phyloP scores from a whole-genome alignment of 768 basidiomycete species.

The Boletus tylopilopsis region DNA sequence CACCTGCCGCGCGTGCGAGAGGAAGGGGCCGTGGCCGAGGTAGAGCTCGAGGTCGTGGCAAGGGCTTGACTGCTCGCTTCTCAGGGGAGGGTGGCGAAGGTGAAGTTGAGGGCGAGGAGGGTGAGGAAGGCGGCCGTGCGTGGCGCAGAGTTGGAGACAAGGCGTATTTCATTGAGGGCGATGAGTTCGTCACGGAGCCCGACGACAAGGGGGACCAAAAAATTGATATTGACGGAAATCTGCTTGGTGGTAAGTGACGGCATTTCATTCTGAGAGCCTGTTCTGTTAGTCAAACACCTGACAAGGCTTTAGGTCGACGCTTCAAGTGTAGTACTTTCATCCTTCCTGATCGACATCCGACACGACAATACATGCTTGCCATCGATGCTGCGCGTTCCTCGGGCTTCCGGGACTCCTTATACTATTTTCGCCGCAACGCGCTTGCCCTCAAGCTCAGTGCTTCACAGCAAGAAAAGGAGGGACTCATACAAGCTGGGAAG shows the following conservation, averaged over 20 bases:
- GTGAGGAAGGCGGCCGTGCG: constrained; percentile 51
- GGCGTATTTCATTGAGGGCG: constrained; percentile 76
- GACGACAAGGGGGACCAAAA: constrained; percentile 89
- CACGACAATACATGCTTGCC: constrained; percentile 88
- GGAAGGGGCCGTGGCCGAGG: constrained; percentile 39
- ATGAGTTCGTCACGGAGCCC: constrained; percentile 82
- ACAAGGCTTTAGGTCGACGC: constrained; percentile 55
- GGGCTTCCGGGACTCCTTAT: constrained; percentile 95
- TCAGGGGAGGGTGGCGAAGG: constrained; percentile 38
- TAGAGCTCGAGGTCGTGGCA: constrained; percentile 38
- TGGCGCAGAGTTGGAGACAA: constrained; percentile 72
- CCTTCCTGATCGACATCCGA: constrained; percentile 81
- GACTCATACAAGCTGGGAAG: constrained; percentile 83
- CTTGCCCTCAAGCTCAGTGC: constrained; percentile 90
- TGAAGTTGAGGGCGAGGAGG: constrained; percentile 38
- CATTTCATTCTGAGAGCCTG: neutral
- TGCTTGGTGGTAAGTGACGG: constrained; percentile 69
- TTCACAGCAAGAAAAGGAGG: constrained; percentile 87
- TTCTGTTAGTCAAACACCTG: neutral
- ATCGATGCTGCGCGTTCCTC: constrained; percentile 97
- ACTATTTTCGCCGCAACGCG: constrained; percentile 92
- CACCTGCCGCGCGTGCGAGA: constrained; percentile 31
- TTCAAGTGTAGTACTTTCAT: constrained; percentile 89
- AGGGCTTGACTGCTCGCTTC: constrained; percentile 25
- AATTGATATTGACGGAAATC: constrained; percentile 78